Percentiles rank a stretch among this genome's conserved stretches.
Evolutionary conservation across 345 rosid genomes (phyloP).

Genomic region (Mallotus nudiflorus): DNA sequence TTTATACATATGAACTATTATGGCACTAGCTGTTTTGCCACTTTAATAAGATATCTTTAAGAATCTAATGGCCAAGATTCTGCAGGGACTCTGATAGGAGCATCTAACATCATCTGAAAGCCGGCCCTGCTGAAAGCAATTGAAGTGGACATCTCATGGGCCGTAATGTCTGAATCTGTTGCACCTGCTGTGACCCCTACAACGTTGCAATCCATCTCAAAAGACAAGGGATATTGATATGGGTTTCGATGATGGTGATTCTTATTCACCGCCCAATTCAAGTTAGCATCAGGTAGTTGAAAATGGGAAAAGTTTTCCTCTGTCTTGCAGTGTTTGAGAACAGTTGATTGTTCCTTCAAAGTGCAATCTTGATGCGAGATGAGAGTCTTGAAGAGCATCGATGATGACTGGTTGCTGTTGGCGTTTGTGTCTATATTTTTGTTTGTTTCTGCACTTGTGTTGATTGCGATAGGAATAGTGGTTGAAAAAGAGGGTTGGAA

Average conservation of each 20-base stretch:
- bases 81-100: constrained; percentile 40
- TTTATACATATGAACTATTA: neutral
- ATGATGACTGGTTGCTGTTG: constrained; percentile 24
- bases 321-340: constrained; percentile 56
- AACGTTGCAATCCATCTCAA: constrained; percentile 44
- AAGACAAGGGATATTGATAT: constrained; percentile 49
- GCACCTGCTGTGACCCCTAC: constrained; percentile 37
- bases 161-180: constrained; percentile 17
- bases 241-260: constrained; percentile 25
- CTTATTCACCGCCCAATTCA: constrained; percentile 42
- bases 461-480: constrained; percentile 5
- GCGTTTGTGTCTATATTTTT: constrained; percentile 15
- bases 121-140: constrained; percentile 35
- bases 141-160: constrained; percentile 46
- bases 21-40: neutral
- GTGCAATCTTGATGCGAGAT: constrained; percentile 45
- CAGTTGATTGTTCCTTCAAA: constrained; percentile 39
- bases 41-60: constrained; percentile 14
- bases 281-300: constrained; percentile 40
- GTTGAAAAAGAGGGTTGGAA: constrained; percentile 21
- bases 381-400: constrained; percentile 51
- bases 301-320: constrained; percentile 50
- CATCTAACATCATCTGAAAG: constrained; percentile 50
- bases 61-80: constrained; percentile 55
- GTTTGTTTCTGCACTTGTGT: constrained; percentile 10